Evolutionary conservation across 148 eudicot species (phyloP), one percentile per base, ranked within the genome.

Genomic region (Simmondsia chinensis): DNA sequence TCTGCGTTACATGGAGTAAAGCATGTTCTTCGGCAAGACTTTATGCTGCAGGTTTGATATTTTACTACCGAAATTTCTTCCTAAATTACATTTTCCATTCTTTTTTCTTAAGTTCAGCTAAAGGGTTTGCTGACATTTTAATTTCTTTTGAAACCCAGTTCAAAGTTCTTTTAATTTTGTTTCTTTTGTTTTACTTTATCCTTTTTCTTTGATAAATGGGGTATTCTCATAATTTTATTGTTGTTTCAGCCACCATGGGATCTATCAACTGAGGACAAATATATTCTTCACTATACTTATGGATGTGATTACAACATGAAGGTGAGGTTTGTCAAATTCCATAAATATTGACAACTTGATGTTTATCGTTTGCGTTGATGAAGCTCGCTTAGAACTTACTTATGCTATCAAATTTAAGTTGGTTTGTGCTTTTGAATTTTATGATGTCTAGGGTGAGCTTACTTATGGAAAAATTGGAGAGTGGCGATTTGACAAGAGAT

Each of bases 171-270:
- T 5, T 28, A 9, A 28, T 28, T 5, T 28, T 28, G 31, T 28
- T 9, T 9, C 31, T 28, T 9, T 28, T 28, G 5, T 28, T 28
- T 5, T 28, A 5, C 31, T 28, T 28, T 9, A 28, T 25, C 20
- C 31, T 4, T 30, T 38, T 18, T 43, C 10, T 52, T 9, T 32
- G 17, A 33, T n/a, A n/a, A n/a, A n/a, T n/a, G n/a, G n/a, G n/a
- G n/a, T n/a, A n/a, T n/a, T n/a, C n/a, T n/a, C n/a, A n/a, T n/a
- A n/a, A n/a, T n/a, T n/a, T n/a, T n/a, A n/a, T n/a, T n/a, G n/a
- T n/a, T n/a, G 38, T 56, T 49, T 19, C 61, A 76, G 78, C 82
- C 82, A 9, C 82, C 83, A 49, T 76, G 68, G 65, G 68, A 72
- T 37, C 17, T 34, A 23, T 40, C 55, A 51, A 19, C 58, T 22